phyloP scores from a whole-genome alignment of 1,284 basidiomycete species.

The Tremellales sp. region DNA sequence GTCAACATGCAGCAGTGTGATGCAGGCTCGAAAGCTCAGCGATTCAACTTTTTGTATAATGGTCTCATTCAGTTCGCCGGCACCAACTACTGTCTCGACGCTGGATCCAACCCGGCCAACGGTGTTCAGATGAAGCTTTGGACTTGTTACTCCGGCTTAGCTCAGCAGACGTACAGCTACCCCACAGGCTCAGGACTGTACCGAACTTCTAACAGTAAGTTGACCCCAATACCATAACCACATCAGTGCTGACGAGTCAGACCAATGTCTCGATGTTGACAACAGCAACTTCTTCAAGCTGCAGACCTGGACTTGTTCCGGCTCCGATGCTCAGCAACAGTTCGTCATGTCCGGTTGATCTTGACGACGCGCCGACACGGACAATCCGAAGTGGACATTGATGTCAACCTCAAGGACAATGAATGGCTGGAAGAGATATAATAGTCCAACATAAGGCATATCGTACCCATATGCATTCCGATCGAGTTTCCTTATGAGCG shows the following conservation, averaged over 20 bases:
- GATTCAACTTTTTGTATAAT: neutral
- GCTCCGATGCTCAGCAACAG: neutral
- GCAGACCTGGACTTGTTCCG: slow-evolving; percentile 3
- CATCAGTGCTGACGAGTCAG: neutral
- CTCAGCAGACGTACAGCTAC: slow-evolving; percentile 23
- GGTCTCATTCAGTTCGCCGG: neutral
- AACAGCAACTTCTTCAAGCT: neutral
- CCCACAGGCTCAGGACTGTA: neutral
- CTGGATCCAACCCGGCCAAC: slow-evolving; percentile 11
- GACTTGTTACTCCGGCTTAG: slow-evolving; percentile 17
- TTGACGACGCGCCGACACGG: no score
- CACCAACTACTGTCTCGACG: slow-evolving; percentile 20
- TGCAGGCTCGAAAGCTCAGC: neutral
- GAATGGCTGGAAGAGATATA: no score
- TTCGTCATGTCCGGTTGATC: no score
- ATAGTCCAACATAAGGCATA: no score
- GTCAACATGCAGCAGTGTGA: neutral
- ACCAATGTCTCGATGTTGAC: slow-evolving; percentile 3
- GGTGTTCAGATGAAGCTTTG: slow-evolving; percentile 26
- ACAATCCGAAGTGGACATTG: no score
- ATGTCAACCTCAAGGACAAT: no score
- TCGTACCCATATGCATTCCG: no score
- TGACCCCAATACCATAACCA: neutral
- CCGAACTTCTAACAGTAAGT: slow-evolving; percentile 2
- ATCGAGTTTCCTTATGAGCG: no score